A percentile compares a stretch with the other conserved stretches of the same genome.
Conservation (phyloP, 345 rosid genomes). For the Gossypioides kirkii region DNA sequence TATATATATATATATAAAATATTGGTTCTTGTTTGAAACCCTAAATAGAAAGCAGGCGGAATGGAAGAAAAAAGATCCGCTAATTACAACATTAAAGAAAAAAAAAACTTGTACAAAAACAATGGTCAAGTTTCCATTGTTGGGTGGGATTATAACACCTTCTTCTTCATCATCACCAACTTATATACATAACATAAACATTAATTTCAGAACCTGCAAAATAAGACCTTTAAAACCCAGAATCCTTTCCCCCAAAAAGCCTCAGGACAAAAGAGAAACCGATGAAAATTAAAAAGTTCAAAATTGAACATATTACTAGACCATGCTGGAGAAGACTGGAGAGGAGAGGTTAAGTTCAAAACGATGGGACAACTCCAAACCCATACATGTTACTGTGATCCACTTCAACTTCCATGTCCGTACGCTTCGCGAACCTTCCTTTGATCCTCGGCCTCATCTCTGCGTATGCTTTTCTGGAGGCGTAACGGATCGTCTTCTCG, state of each 20-base stretch:
- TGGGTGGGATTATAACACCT: not conserved
- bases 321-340: not conserved
- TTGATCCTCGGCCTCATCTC: conserved; percentile 91
- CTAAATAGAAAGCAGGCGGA: not conserved
- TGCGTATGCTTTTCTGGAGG: conserved; percentile 88
- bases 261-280: not conserved
- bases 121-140: conserved; percentile 4
- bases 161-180: not conserved
- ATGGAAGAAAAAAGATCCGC: not conserved
- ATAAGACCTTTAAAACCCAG: not conserved
- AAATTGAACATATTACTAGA: not conserved
- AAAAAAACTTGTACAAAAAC: not conserved
- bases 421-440: conserved; percentile 85
- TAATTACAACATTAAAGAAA: too few species aligned
- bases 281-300: not conserved
- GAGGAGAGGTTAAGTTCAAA: conserved; percentile 18
- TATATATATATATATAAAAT: not conserved
- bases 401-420: conserved; percentile 28
- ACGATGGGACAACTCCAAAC: conserved; percentile 82
- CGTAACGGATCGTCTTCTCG: conserved; percentile 94
- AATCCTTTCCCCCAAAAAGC: not conserved
- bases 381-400: conserved; percentile 45
- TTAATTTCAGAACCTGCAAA: not conserved
- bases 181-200: conserved; percentile 2
- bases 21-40: not conserved